These are phyloP conservation scores for Xerocomus minutiporus DNA, from an alignment of 1,284 basidiomycete genomes.

Conservation along the genomic window DNA sequence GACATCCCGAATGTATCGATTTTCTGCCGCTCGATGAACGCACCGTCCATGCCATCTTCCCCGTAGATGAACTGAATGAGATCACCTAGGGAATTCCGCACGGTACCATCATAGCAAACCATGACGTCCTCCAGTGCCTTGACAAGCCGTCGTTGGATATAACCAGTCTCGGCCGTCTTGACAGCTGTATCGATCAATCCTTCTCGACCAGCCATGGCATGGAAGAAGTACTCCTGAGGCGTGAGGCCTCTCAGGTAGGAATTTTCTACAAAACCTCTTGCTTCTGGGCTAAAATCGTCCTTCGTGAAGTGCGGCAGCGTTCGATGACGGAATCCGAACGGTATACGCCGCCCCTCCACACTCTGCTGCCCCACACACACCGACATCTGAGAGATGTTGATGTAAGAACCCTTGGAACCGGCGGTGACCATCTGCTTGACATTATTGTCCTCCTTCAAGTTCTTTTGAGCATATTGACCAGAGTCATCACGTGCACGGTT, in stretches of 20 bases:
- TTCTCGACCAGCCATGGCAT: constrained; percentile 99
- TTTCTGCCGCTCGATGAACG: constrained; percentile 93
- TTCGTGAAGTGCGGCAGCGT: constrained; percentile 97
- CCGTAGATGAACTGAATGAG: constrained; percentile 97
- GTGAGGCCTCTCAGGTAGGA: constrained; percentile 96
- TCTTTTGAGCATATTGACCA: constrained; percentile 71
- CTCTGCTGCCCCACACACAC: constrained; percentile 98
- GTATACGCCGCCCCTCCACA: constrained; percentile 97
- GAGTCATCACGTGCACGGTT: too few species aligned
- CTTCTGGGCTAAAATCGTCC: constrained; percentile 97
- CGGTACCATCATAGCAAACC: constrained; percentile 97
- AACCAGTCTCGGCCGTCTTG: too few species aligned
- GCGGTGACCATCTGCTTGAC: constrained; percentile 99
- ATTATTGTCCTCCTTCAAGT: constrained; percentile 97
- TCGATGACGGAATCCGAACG: constrained; percentile 96
- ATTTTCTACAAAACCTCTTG: constrained; percentile 98
- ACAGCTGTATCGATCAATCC: constrained; percentile 77
- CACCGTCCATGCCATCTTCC: constrained; percentile 98
- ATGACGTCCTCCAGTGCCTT: constrained; percentile 87
- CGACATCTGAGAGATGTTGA: constrained; percentile 99
- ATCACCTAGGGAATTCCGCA: constrained; percentile 93
- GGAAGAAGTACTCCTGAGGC: constrained; percentile 99
- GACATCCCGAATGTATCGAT: constrained; percentile 87
- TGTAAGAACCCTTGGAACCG: constrained; percentile 97
- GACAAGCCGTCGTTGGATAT: too few species aligned